A percentile compares a stretch with the other conserved stretches of the same genome.
phyloP scores from a whole-genome alignment of 148 eudicot genomes.

The Agrostemma githago region DNA sequence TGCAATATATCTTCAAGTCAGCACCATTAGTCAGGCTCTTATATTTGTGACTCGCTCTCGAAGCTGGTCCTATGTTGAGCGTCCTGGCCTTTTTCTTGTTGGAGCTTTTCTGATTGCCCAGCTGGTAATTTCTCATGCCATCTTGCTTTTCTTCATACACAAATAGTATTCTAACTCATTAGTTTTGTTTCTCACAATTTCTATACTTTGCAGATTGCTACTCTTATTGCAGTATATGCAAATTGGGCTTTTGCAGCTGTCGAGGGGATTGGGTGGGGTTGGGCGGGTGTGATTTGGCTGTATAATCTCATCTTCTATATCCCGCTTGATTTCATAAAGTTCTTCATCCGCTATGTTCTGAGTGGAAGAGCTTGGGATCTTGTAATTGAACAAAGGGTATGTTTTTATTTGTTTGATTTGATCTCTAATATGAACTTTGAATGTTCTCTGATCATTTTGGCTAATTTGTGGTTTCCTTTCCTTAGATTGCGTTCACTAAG shows the following conservation, averaged over 20 bases:
- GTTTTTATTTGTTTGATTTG: constrained; percentile 3
- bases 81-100: constrained; percentile 80
- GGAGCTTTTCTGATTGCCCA: constrained; percentile 80
- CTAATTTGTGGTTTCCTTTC: constrained; percentile 8
- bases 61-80: constrained; percentile 87
- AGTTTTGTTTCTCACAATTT: background rate
- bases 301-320: constrained; percentile 69
- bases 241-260: constrained; percentile 89
- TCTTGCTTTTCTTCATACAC: background rate
- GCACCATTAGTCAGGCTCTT: constrained; percentile 95
- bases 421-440: background rate
- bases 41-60: constrained; percentile 92
- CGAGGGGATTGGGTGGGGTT: constrained; percentile 99
- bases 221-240: constrained; percentile 93
- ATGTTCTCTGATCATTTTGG: background rate
- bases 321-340: constrained; percentile 89
- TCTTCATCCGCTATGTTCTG: constrained; percentile 70
- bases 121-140: constrained; percentile 42
- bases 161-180: background rate
- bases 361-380: constrained; percentile 99
- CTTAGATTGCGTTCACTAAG: constrained; percentile 85
- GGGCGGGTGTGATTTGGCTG: constrained; percentile 99
- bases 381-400: constrained; percentile 92
- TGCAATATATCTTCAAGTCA: constrained; percentile 97
- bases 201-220: constrained; percentile 58